These are phyloP conservation scores for Cicer bijugum DNA, from an alignment of 306 rosid genomes.

Conservation along the genomic window DNA sequence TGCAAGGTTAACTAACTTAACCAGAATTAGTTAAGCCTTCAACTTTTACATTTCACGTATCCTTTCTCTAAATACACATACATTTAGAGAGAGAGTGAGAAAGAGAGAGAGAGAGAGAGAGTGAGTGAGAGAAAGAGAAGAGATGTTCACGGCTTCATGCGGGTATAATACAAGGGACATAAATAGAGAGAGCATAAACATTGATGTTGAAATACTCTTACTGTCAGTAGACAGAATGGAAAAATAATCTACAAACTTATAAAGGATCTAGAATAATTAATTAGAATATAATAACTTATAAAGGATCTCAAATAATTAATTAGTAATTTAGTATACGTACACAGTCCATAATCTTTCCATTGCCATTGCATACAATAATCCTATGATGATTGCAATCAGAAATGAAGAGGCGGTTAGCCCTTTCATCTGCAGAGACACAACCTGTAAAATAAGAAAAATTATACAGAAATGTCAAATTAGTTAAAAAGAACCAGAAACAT, in stretches of 20 bases:
- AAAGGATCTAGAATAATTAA: constrained; percentile 34
- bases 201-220: constrained; percentile 11
- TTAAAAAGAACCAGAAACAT: constrained; percentile 20
- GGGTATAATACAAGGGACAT: not conserved
- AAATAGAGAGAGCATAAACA: constrained; percentile 11
- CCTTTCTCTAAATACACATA: no score
- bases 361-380: constrained; percentile 65
- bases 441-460: constrained; percentile 58
- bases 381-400: constrained; percentile 94
- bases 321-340: constrained; percentile 55
- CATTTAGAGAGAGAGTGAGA: no score
- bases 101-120: no score
- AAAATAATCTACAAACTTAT: constrained; percentile 26
- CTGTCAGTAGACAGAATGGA: not conserved
- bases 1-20: not conserved
- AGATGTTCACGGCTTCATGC: not conserved
- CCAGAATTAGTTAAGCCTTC: not conserved
- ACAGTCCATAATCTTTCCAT: constrained; percentile 77
- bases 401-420: constrained; percentile 68
- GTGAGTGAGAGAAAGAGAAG: not conserved
- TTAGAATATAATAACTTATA: not conserved
- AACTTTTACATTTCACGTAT: not conserved
- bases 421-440: constrained; percentile 79
- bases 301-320: constrained; percentile 33
- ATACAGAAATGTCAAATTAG: constrained; percentile 33